These are phyloP conservation scores for Aspergillus costaricaensis DNA, from an alignment of 2,329 filamentous ascomycete species.

Conservation along the genomic window DNA sequence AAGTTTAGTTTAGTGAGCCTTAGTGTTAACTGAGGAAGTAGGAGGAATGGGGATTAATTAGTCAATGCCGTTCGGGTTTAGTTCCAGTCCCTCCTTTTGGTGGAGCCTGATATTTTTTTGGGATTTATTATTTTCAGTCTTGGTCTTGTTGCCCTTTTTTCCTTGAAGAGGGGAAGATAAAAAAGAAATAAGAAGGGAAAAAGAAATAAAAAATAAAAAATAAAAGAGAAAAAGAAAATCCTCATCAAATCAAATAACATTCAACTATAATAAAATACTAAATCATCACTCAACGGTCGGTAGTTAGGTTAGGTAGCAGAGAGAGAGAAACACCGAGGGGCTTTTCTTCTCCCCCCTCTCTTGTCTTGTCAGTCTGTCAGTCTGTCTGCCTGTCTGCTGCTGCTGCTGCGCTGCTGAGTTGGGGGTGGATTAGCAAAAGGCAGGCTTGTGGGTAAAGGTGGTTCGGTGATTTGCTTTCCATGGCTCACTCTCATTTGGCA, in stretches of 20 bases:
- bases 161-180: too few species aligned
- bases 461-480: neutral
- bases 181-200: too few species aligned
- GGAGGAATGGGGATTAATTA: constrained; percentile 9
- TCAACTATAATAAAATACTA: too few species aligned
- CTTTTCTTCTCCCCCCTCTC: neutral
- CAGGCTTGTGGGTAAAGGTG: neutral
- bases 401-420: neutral
- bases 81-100: neutral
- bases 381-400: too few species aligned
- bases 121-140: neutral
- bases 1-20: constrained; percentile 10
- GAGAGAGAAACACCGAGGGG: neutral
- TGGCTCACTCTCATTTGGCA: constrained; percentile 1
- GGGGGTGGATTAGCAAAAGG: neutral
- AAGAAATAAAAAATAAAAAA: too few species aligned
- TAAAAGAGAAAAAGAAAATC: too few species aligned
- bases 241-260: too few species aligned
- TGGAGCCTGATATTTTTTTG: neutral
- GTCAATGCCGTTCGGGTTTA: neutral
- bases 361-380: too few species aligned
- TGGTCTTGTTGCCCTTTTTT: neutral
- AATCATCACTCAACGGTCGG: neutral
- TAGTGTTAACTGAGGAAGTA: constrained; percentile 13
- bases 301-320: neutral